These are phyloP conservation scores for Sporothrix sp. DNA, from an alignment of 2,329 filamentous ascomycete genomes.

Conservation along the genomic window DNA sequence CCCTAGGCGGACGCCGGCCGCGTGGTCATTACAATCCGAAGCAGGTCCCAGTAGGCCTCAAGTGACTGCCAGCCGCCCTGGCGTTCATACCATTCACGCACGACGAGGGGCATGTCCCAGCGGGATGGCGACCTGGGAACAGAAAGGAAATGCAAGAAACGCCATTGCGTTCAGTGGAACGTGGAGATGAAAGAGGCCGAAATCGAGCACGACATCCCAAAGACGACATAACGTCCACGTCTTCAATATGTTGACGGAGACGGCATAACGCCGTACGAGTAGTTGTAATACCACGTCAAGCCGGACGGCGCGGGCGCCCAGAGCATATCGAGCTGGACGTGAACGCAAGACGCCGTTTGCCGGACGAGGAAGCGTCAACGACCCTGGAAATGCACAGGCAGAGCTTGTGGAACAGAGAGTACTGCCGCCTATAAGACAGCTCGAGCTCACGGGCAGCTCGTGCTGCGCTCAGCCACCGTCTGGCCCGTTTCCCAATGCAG, in stretches of 20 bases:
- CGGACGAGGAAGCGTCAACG: too few species aligned
- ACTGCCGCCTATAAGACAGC: too few species aligned
- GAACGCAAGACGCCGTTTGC: conserved; percentile 66
- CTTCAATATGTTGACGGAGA: conserved; percentile 42
- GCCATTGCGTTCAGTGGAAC: too few species aligned
- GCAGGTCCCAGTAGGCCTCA: background rate
- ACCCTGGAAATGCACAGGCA: conserved; percentile 21
- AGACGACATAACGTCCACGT: too few species aligned
- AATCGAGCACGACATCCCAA: too few species aligned
- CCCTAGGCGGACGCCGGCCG: background rate
- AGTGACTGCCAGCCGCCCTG: conserved; percentile 9
- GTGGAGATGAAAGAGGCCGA: too few species aligned
- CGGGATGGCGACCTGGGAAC: too few species aligned
- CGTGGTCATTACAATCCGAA: background rate
- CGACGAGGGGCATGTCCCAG: conserved; percentile 8
- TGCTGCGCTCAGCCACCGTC: too few species aligned
- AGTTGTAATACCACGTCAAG: conserved; percentile 81
- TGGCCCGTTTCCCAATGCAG: background rate
- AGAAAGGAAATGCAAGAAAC: too few species aligned
- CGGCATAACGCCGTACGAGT: conserved; percentile 52
- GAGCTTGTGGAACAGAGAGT: too few species aligned
- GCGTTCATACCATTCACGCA: conserved; percentile 13
- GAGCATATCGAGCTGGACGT: conserved; percentile 46
- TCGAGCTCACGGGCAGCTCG: too few species aligned
- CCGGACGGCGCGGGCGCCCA: conserved; percentile 50